Percentiles rank a stretch among this genome's conserved stretches.
Conservation (phyloP, 257 asterid genomes). For the Salvia miltiorrhiza region DNA sequence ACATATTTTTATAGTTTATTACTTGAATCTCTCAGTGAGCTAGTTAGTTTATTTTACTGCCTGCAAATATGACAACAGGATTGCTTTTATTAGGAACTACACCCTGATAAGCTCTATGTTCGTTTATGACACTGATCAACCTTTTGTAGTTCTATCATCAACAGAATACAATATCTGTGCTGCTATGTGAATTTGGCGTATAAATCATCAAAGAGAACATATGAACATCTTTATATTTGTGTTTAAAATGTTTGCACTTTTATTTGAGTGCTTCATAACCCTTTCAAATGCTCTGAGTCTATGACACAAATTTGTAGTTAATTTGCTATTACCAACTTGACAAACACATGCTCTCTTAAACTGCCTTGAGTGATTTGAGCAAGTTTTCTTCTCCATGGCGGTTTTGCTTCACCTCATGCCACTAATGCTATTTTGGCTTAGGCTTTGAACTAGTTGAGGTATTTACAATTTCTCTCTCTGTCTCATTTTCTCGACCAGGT, state of each 20-base stretch:
- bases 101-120: background rate
- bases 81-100: background rate
- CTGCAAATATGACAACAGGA: background rate
- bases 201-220: background rate
- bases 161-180: background rate
- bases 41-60: background rate
- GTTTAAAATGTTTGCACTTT: background rate
- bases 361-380: background rate
- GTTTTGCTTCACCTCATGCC: conserved; percentile 11
- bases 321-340: background rate
- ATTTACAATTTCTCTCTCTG: background rate
- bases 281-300: background rate
- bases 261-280: background rate
- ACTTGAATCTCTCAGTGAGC: background rate
- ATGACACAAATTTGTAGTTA: background rate
- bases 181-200: background rate
- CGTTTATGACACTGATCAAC: background rate
- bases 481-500: conserved; percentile 16
- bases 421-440: background rate
- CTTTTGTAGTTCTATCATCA: background rate
- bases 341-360: background rate
- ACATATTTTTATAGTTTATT: background rate
- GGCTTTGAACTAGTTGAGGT: conserved; percentile 2
- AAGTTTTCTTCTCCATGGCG: background rate
- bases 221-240: background rate